phyloP scores from a whole-genome alignment of 441 rosid species.

The Croton setiger region DNA sequence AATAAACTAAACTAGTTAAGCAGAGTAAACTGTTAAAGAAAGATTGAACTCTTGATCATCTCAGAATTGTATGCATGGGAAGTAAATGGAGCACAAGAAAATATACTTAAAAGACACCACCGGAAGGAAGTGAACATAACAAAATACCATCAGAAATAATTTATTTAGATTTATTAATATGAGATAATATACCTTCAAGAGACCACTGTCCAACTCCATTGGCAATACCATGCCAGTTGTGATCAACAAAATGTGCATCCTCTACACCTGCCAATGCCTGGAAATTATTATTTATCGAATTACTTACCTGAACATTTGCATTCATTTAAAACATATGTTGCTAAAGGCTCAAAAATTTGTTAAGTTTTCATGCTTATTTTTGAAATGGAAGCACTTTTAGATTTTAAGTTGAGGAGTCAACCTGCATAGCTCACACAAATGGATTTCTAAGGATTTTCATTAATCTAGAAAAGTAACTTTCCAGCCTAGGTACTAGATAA shows the following conservation, averaged over 20 bases:
- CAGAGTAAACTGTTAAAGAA: background rate
- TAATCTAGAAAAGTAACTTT: background rate
- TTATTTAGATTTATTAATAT: background rate
- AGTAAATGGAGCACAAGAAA: background rate
- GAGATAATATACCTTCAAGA: slow-evolving; percentile 47
- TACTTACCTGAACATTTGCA: slow-evolving; percentile 30
- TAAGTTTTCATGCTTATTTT: slow-evolving; percentile 1
- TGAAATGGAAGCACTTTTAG: slow-evolving; percentile 4
- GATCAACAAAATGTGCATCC: slow-evolving; percentile 64
- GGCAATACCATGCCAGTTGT: slow-evolving; percentile 81
- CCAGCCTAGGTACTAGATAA: background rate
- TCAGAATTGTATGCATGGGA: background rate
- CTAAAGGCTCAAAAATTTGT: background rate
- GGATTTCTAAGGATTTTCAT: background rate
- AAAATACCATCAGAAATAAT: background rate
- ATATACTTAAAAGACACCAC: no score
- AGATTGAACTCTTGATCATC: background rate
- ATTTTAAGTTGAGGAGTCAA: background rate
- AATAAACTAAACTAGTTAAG: background rate
- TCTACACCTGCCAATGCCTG: slow-evolving; percentile 90
- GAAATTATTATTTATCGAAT: slow-evolving; percentile 63
- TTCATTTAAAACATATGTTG: slow-evolving; percentile 18
- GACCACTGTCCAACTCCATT: slow-evolving; percentile 86
- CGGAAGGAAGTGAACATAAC: background rate
- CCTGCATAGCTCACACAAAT: background rate